Conservation (phyloP, 441 rosid genomes). For the Erodium chrysanthum region DNA sequence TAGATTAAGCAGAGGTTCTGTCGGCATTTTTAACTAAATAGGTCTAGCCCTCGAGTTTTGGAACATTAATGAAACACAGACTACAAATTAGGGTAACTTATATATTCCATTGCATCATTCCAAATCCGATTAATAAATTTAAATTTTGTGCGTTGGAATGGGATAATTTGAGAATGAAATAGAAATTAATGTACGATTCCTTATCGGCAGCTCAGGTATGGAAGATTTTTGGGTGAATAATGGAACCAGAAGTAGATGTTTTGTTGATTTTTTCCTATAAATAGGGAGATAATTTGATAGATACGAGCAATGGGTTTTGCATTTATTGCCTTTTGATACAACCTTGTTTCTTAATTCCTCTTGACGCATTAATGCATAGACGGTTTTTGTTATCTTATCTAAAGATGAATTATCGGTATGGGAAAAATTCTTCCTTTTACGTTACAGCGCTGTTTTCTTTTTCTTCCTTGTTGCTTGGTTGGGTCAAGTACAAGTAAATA, state of each 20-base stretch:
- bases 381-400: neutral
- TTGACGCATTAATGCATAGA: neutral
- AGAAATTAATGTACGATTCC: neutral
- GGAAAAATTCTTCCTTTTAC: neutral
- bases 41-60: neutral
- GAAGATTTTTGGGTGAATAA: neutral
- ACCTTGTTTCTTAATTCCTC: neutral
- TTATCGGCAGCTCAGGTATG: neutral
- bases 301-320: neutral
- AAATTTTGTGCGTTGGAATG: neutral
- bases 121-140: neutral
- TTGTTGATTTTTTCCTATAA: neutral
- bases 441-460: neutral
- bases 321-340: neutral
- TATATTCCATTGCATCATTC: neutral
- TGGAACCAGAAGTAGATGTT: neutral
- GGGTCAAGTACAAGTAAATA: neutral
- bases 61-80: neutral
- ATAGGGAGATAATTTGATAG: conserved; percentile 7
- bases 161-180: neutral
- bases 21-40: neutral
- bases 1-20: neutral
- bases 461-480: neutral
- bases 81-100: neutral
- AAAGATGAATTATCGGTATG: conserved; percentile 2